A percentile compares a stretch with the other conserved stretches of the same genome.
Conservation (phyloP, 2,329 filamentous ascomycete genomes). For the Cryphonectria radicalis region DNA sequence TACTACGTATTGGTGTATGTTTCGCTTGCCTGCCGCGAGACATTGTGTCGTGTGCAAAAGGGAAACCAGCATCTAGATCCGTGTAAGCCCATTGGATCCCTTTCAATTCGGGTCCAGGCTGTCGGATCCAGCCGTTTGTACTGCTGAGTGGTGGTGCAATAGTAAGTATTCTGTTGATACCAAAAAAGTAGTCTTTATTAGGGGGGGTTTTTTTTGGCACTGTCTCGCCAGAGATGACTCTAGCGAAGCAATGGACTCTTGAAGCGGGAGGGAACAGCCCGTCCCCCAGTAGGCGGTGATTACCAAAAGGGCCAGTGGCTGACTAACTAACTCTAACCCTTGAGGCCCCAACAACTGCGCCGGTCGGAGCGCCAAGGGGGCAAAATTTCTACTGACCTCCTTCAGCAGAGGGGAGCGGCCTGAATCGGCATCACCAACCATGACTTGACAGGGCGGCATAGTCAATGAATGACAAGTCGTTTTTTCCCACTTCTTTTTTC, state of each 20-base stretch:
- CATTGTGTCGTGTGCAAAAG: neutral
- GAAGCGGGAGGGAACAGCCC: neutral
- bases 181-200: neutral
- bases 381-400: neutral
- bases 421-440: neutral
- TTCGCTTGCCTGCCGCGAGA: conserved; percentile 13
- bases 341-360: neutral
- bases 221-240: neutral
- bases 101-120: conserved; percentile 8
- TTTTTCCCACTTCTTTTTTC: neutral
- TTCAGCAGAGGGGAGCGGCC: neutral
- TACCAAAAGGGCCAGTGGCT: conserved; percentile 9
- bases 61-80: neutral
- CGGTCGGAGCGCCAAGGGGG: conserved; percentile 5
- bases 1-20: neutral
- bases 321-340: neutral
- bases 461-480: neutral
- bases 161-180: neutral
- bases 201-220: neutral
- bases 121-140: conserved; percentile 3
- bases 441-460: neutral
- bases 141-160: neutral
- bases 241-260: neutral
- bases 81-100: conserved; percentile 21
- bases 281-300: conserved; percentile 2